Base-by-base conservation (phyloP, 2,329 filamentous ascomycete genomes). In the Colletotrichum tabaci region DNA sequence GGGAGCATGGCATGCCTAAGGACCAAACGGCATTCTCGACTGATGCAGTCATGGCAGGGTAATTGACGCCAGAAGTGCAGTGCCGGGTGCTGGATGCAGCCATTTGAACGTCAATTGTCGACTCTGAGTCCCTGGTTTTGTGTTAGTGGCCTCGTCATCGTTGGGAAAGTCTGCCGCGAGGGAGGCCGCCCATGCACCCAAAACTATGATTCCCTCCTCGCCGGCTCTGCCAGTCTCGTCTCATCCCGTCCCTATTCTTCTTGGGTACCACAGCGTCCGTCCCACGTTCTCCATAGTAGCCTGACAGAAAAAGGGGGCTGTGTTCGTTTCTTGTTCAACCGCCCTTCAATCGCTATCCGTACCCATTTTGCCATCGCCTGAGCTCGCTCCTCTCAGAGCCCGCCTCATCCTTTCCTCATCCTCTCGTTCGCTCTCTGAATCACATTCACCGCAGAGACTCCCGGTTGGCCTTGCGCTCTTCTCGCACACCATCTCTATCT, bases 231-330 rank as follows among this genome's bases (percentile, higher is more conserved):
- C 30, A 15, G 35, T 56, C 44, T 67, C 23, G 64, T 67, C 66
- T 67, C 67, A 58, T 68, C 65, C 58, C 61, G 44, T 58, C 47
- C 62, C 23, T 63, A n/a, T 40, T 63, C 30, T 23, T 44, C 21
- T 42, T 63, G 61, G 61, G 21, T 56, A 50, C 56, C 62, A 66
- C 67, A 40, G 50, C 38, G 16, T 38, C 52, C 60, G 40, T 69
- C 58, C 65, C 69, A 69, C 69, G 60, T 72, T 71, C 58, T 55
- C 60, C 66, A 64, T 64, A 63, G 35, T 61, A 42, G 46, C 69
- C 60, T 72, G 69, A 72, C 69, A 64, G 60, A 58, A 71, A 68
- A 71, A 72, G 69, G 69, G 69, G 69, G 69, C 69, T 72, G 66
- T 69, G 69, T 72, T 61, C 66, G 67, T 63, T 69, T 72, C 66